Evolutionary conservation across 2,329 filamentous ascomycete species (phyloP).

Genomic region (Penicillium fuscoglaucum): DNA sequence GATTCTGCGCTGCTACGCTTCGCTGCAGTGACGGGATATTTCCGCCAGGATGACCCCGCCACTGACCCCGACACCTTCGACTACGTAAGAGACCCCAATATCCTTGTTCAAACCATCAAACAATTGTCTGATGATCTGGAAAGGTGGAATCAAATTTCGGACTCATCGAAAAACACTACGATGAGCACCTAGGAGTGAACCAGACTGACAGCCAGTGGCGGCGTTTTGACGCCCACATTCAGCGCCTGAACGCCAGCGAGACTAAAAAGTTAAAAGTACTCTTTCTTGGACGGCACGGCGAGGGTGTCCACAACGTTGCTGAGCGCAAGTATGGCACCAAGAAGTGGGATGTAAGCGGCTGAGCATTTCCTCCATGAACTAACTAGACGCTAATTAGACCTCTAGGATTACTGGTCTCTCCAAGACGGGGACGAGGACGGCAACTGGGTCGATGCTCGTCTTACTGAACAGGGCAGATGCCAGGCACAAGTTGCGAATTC

Average conservation of each 20-base stretch:
- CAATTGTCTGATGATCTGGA: background rate
- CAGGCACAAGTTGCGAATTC: slow-evolving; percentile 51
- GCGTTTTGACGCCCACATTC: slow-evolving; percentile 52
- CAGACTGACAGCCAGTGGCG: slow-evolving; percentile 54
- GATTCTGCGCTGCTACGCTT: slow-evolving; percentile 32
- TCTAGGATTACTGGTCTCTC: slow-evolving; percentile 58
- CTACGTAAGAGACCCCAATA: slow-evolving; percentile 42
- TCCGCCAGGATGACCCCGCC: slow-evolving; percentile 51
- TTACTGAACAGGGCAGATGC: slow-evolving; percentile 53
- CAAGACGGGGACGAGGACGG: slow-evolving; percentile 57
- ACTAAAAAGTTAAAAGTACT: slow-evolving; percentile 55
- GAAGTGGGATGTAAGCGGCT: slow-evolving; percentile 56
- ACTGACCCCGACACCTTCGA: slow-evolving; percentile 52
- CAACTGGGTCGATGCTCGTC: slow-evolving; percentile 59
- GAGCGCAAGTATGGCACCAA: slow-evolving; percentile 59
- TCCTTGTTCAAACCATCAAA: background rate
- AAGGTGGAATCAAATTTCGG: slow-evolving; percentile 51
- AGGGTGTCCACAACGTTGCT: slow-evolving; percentile 63
- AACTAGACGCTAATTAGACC: background rate
- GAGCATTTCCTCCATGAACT: background rate
- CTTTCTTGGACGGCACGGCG: slow-evolving; percentile 61
- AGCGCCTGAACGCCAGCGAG: slow-evolving; percentile 46
- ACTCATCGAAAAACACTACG: slow-evolving; percentile 50
- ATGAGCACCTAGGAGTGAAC: slow-evolving; percentile 3
- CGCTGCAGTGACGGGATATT: slow-evolving; percentile 49